Evolutionary conservation across 345 rosid genomes (phyloP).

Genomic region (Aurinia saxatilis): DNA sequence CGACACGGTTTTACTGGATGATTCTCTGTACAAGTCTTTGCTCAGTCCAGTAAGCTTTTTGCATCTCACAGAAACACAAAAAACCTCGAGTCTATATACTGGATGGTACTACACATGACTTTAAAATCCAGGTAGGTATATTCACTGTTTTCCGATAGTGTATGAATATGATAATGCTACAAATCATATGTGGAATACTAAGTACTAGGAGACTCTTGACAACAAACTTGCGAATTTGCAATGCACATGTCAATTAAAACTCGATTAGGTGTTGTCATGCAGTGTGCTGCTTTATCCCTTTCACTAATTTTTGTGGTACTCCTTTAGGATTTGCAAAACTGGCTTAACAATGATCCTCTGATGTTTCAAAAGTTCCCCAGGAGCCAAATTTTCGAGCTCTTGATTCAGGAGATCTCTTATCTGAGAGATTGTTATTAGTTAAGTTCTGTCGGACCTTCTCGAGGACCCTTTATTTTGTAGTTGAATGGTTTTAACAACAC

Average conservation of each 20-base stretch:
- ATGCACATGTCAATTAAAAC: neutral
- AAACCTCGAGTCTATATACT: too few relatives aligned
- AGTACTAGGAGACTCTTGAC: neutral
- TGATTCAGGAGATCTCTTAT: conserved; percentile 56
- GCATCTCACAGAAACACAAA: too few relatives aligned
- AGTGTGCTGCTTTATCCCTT: neutral
- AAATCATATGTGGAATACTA: neutral
- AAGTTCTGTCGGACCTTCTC: conserved; percentile 7
- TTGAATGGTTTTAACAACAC: neutral
- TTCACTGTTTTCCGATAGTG: neutral
- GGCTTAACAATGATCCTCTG: conserved; percentile 29
- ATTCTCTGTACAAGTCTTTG: conserved; percentile 91
- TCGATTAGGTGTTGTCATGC: neutral
- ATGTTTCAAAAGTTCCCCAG: conserved; percentile 36
- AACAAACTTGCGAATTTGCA: neutral
- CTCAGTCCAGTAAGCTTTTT: conserved; percentile 75
- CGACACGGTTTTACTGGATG: conserved; percentile 75
- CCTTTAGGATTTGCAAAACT: conserved; percentile 51
- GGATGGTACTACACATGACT: too few relatives aligned
- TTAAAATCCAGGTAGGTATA: conserved; percentile 67
- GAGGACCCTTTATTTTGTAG: neutral
- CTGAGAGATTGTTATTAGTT: conserved; percentile 52
- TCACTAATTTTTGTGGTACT: conserved; percentile 16
- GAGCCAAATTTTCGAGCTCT: conserved; percentile 49
- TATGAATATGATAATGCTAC: neutral